Base-by-base conservation (phyloP, 2,329 filamentous ascomycete species). In the Fusarium begoniae region DNA sequence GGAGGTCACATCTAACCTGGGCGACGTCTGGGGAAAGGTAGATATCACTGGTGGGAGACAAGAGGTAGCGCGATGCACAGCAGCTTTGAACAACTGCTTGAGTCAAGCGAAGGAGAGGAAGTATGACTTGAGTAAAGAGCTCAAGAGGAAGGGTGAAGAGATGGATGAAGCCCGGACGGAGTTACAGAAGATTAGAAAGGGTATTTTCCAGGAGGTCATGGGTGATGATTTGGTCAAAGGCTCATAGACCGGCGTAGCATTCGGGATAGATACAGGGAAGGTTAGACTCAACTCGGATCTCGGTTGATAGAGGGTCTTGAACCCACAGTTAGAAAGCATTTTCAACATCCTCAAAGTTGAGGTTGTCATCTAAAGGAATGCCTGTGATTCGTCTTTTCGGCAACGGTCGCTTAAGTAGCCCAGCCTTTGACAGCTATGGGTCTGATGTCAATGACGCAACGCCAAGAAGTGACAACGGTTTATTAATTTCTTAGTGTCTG, bases 1-100 rank as follows among this genome's bases (percentile, higher is more conserved):
- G 61, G 70, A 73, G 22, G 38, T 71, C 7, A 74, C 62, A 14
- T 66, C 66, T 12, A 58, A 66, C 20, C 82, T 89, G 78, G 82
- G 81, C 13, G 87, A 89, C 65, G 84, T 86, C 81, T 82, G 83
- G 6, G 88, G 89, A 77, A 86, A 87, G 69, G 82, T 87, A 18
- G 84, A 87, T 78, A 86, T 90, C 67, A 85, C 87, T 74, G 77
- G 81, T 22, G 85, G 83, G 7, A 80, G 82, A 45, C 61, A 60
- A 32, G 81, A 85, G 66, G 80, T 84, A 6, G 72, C 82, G 13
- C 76, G 80, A 50, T 83, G 84, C 45, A 74, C 79, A 26, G 66
- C 78, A 1, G 80, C 76, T 9, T 57, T 87, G 24, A 66, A 76
- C 11, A 66, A 73, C 17, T 80, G 85, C 59, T 54, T 83, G 7